Base-by-base conservation (phyloP, 495 filamentous ascomycete genomes). In the Aspergillus ellipticus region DNA sequence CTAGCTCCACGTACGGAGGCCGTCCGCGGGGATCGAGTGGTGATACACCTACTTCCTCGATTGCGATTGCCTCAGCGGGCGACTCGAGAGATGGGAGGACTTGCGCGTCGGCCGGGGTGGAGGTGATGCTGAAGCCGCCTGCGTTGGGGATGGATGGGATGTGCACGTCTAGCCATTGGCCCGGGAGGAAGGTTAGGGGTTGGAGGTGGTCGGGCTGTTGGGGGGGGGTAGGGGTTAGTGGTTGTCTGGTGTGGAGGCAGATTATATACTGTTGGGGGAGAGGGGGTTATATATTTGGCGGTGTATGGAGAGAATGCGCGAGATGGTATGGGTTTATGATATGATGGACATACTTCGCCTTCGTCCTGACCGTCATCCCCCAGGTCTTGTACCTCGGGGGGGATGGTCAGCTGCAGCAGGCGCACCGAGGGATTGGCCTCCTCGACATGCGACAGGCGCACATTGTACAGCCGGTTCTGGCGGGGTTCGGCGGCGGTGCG, bases 121-220 rank as follows among this genome's bases (percentile, higher is more conserved):
- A 93, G n/a, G 89, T 90, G 51, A 95, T 89, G 48, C 89, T 94
- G 75, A 93, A 96, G 5, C 90, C 90, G 7, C 90, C 90, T 2
- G 89, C 85, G 67, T 85, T 81, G 45, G 79, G 56, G 43, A 88
- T 73, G 24, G 71, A 70, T 0, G 89, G 88, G 46, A 88, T 77
- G 62, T 89, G 83, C 6, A 92, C 84, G 65, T 97, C 92, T 51
- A 97, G 79, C 91, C 91, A 97, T 79, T 96, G 92, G 31, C 92
- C 92, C 1, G 92, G 87, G 24, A 86, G 74, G 69, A 93, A 94
- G 16, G 66, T 66, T 35, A 77, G 71, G 26, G 68, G 65, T 39
- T 76, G 51, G 42, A 52, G 53, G 50, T 60, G 42, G 37, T 82
- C 85, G 56, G 51, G 62, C 53, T 66, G 49, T 4, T 48, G 52